A percentile compares a stretch with the other conserved stretches of the same genome.
phyloP scores from a whole-genome alignment of 2,329 filamentous ascomycete species.

The Trichoderma sp. region DNA sequence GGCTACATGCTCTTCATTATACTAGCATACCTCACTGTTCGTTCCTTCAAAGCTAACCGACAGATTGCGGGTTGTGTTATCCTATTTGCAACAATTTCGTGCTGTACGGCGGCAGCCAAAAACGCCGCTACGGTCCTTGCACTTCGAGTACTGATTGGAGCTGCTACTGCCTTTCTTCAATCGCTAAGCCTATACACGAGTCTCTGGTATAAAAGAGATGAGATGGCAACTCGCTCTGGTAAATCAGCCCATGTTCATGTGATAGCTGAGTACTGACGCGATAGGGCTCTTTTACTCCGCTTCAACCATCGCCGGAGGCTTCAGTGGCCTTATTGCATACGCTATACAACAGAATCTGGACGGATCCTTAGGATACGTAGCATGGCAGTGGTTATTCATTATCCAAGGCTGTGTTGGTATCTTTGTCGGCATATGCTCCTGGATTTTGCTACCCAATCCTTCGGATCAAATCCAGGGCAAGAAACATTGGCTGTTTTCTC shows the following conservation, averaged over 20 bases:
- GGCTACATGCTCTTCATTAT: constrained; percentile 15
- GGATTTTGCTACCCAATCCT: background rate
- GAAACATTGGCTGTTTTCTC: background rate
- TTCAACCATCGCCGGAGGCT: background rate
- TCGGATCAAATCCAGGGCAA: background rate
- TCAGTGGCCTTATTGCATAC: constrained; percentile 1
- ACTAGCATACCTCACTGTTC: background rate
- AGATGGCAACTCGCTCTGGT: constrained; percentile 1
- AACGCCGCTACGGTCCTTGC: constrained; percentile 3
- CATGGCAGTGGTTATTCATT: background rate
- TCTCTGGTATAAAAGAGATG: constrained; percentile 10
- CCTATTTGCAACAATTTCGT: constrained; percentile 14
- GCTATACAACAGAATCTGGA: constrained; percentile 6
- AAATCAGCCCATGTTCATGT: background rate
- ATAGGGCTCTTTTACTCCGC: background rate
- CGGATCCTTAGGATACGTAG: background rate
- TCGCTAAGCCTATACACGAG: background rate
- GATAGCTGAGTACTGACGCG: background rate
- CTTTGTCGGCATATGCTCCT: constrained; percentile 1
- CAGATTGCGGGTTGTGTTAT: constrained; percentile 8
- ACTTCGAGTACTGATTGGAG: constrained; percentile 1
- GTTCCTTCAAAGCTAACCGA: constrained; percentile 9
- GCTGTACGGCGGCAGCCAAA: constrained; percentile 2
- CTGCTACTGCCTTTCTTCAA: constrained; percentile 8
- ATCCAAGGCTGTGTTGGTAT: constrained; percentile 1